Conservation (phyloP, 345 rosid species). For the Moricandia moricandioides region DNA sequence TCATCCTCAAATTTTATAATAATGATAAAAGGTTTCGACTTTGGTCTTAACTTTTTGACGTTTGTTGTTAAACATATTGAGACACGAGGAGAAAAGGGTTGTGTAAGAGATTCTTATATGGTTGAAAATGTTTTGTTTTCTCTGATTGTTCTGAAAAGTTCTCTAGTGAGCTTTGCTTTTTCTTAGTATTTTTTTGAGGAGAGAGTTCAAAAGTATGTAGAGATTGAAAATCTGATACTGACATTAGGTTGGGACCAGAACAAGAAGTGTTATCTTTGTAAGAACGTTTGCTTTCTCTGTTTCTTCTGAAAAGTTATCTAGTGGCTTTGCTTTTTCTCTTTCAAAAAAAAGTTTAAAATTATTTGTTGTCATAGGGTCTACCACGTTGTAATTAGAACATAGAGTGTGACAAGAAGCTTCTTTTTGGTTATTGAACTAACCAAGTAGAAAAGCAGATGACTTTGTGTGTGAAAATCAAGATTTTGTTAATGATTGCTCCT, state of each 20-base stretch:
- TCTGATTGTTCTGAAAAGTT: not conserved
- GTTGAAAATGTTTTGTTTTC: not conserved
- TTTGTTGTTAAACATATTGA: not conserved
- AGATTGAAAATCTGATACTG: conserved; percentile 13
- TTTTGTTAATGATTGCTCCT: not conserved
- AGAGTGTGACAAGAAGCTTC: conserved; percentile 4
- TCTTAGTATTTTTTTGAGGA: not conserved
- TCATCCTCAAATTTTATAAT: not conserved
- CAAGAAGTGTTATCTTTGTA: not conserved
- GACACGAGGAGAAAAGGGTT: not conserved
- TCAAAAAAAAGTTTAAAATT: not conserved
- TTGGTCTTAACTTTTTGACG: not conserved
- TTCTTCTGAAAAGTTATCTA: not conserved
- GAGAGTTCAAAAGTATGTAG: not conserved
- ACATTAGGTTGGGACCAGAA: conserved; percentile 21
- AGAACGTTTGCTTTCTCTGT: not conserved
- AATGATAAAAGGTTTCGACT: conserved; percentile 5
- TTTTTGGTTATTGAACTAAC: not conserved
- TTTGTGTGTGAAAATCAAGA: not conserved
- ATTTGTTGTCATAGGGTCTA: conserved; percentile 6
- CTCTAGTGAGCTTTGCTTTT: not conserved
- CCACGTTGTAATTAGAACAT: not conserved
- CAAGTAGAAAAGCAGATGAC: not conserved
- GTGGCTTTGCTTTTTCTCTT: not conserved
- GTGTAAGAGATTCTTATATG: not conserved